Evolutionary conservation across 2,329 filamentous ascomycete genomes (phyloP), one percentile per base, ranked within the genome.

Genomic region (Fusarium torreyae): DNA sequence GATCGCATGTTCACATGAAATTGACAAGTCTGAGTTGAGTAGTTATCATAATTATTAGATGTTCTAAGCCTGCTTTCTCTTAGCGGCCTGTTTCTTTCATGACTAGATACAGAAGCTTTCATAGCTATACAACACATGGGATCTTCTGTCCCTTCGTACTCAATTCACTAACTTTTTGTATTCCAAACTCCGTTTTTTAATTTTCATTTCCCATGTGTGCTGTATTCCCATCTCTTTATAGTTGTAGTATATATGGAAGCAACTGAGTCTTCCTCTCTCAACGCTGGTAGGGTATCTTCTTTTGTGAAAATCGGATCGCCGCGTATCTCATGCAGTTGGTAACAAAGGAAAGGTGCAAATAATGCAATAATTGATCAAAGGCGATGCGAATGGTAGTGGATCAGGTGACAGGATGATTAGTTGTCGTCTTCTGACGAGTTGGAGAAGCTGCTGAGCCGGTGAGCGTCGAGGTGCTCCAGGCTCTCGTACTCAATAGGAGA

Each of bases 401-500:
- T 39, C 33, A 26, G 26, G 43, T 22, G 46, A 17, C n/a, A 55
- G 24, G 36, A 51, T 63, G 48, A 68, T 73, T 49, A 60, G 60
- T 46, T 59, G 54, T 57, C 55, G 26, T 68, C 71, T 34, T 68
- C 71, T 39, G 57, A 70, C 10, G 67, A 68, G 54, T 68, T 70
- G 58, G 58, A 70, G 33, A 65, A 10, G 28, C 68, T 57, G 66
- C 73, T 75, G n/a, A 74, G 68, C 48, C 73, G 59, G 53, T 73
- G 71, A 48, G 77, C 77, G 46, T 77, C 74, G 50, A 78, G 66
- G 20, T 66, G 70, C 71, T 78, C 77, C 31, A 85, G 77, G 38
- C 78, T 70, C 26, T 83, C 81, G 22, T 83, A 82, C 59, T 80
- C 77, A 40, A 80, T 67, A 4, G 78, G 79, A 17, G 79, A 77